Conservation (phyloP, 345 rosid species). For the Iberis pinnata region DNA sequence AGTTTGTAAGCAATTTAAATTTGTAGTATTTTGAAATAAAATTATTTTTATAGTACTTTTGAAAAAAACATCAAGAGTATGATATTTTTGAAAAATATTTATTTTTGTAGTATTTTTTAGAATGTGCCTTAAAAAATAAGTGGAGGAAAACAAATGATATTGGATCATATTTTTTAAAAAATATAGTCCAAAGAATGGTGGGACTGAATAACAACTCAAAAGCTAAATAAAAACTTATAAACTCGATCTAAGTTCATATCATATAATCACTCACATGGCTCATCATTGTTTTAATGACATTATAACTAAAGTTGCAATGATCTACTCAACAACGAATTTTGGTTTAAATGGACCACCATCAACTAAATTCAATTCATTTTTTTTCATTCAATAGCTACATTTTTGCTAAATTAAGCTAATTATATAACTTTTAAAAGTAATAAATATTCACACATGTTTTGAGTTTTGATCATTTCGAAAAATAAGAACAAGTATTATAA, state of each 20-base stretch:
- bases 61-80: too few species aligned
- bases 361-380: background rate
- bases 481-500: too few species aligned
- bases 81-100: too few species aligned
- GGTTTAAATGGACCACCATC: conserved; percentile 26
- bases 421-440: too few species aligned
- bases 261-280: conserved; percentile 32
- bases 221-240: conserved; percentile 22
- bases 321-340: conserved; percentile 30
- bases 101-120: too few species aligned
- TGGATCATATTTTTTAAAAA: too few species aligned
- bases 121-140: too few species aligned
- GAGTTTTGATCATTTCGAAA: background rate
- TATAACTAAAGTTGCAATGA: conserved; percentile 32
- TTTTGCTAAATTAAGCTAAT: conserved; percentile 15
- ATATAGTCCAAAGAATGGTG: conserved; percentile 21
- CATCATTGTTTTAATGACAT: too few species aligned
- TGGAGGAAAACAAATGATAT: background rate
- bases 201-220: conserved; percentile 30
- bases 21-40: too few species aligned
- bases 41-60: too few species aligned
- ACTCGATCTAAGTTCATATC: conserved; percentile 22
- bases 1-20: too few species aligned
- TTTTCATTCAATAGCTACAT: background rate
- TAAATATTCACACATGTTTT: too few species aligned